Base-by-base conservation (phyloP, 1,284 basidiomycete genomes). In the Naganishia sp. region DNA sequence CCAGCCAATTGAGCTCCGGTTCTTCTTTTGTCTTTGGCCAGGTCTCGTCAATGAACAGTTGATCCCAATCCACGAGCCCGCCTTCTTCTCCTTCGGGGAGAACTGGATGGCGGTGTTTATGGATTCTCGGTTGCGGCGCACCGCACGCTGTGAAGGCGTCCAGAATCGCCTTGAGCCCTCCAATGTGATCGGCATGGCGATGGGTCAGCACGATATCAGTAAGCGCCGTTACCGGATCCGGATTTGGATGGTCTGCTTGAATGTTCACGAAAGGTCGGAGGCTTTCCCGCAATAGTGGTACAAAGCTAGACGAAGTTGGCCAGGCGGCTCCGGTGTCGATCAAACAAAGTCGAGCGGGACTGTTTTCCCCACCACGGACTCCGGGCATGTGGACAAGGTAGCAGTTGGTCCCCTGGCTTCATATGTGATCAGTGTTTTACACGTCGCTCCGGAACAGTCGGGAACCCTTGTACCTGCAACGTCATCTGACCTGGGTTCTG, bases 401-500 rank as follows among this genome's bases (percentile, higher is more conserved):
- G 32, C 65, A 66, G n/a, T 66, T 66, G 23, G 65, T 66, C 7
- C 65, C 65, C 57, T 61, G 35, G 11, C 15, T 18, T n/a, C 6
- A 18, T 3, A n/a, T 4, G 23, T 21, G 11, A 45, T 53, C 45
- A 55, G 54, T 18, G 7, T 15, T 31, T 9, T 15, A 23, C 7
- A 21, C 21, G 25, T 41, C 11, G 39, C n/a, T 6, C 63, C 18
- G 35, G 35, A 39, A 39, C 13, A 39, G 35, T 39, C 35, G 35
- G 35, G 13, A 39, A 39, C 35, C 13, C 35, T 13, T 13, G 35
- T 55, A 65, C 63, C 52, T 65, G 63, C 45, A 66, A 49, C 11
- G 65, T 66, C 65, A 66, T 66, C 23, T 53, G 47, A 6, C 65
- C 58, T 3, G 65, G 65, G 35, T 66, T 66, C 65, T 66, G 65